Evolutionary conservation across 192 early-diverging fungal species (phyloP), one percentile per base, ranked within the genome.

Genomic region (Chytriomyces sp.): DNA sequence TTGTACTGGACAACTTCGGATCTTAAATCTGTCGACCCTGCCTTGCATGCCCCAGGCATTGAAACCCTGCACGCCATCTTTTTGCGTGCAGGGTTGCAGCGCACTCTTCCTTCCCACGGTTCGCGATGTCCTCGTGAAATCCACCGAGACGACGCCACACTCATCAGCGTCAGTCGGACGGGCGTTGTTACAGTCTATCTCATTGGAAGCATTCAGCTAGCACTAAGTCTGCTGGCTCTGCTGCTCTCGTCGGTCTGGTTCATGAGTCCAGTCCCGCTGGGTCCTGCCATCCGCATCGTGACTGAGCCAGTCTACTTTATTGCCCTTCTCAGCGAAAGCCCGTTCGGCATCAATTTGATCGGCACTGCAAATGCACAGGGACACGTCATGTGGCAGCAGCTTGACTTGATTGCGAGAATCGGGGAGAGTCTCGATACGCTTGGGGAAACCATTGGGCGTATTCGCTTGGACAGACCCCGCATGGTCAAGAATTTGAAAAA

Each of bases 301-400:
- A 76, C 48, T 45, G 9, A 76, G 6, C 75, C 75, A 10, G 49
- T 65, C 24, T 76, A 66, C 43, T 76, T 76, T 35, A 76, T 76
- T n/a, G 45, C 75, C 24, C 50, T 76, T 8, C 13, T 76, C 7
- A 28, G 64, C 28, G 75, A 66, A 7, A 53, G 46, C 9, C 75
- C 75, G n/a, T 76, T 76, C 28, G 35, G 75, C 18, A n/a, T 76
- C 45, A 53, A 45, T 6, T 50, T 76, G 18, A 44, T 57, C 46
- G 75, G 75, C 2, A 76, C 75, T 10, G 75, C 45, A 13, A 76
- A 76, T 68, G 75, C 75, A 26, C 75, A 64, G 50, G 20, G 64
- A 8, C 75, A 76, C 65, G 75, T 76, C 20, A 53, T 68, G 28
- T 76, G 75, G 75, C 75, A 76, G 48, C 26, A 76, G 11, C 50